A percentile compares a stretch with the other conserved stretches of the same genome.
Conservation (phyloP, 176 grass and related monocot species). For the Triticum turgidum region DNA sequence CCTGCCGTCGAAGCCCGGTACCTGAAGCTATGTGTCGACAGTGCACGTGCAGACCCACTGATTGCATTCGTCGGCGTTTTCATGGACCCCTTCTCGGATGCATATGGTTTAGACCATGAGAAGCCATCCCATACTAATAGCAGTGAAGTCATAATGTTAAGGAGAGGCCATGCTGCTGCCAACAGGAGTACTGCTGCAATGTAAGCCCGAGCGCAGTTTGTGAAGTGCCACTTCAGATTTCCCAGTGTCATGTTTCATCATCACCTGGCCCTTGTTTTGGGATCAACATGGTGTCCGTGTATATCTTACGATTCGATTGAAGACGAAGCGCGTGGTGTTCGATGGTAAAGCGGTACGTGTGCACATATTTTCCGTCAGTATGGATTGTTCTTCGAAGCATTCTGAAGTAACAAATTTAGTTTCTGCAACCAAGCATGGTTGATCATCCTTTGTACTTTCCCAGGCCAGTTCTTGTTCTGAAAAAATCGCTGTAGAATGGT, state of each 20-base stretch:
- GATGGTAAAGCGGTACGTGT: not conserved
- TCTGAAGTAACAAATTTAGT: not conserved
- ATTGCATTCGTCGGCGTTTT: slow-evolving; percentile 77
- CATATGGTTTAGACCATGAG: slow-evolving; percentile 27
- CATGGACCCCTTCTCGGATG: slow-evolving; percentile 53
- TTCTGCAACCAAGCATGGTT: slow-evolving; percentile 9
- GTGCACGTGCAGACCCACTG: slow-evolving; percentile 60
- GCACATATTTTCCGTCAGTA: not conserved
- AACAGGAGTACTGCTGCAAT: slow-evolving; percentile 40
- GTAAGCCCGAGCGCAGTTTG: slow-evolving; percentile 16
- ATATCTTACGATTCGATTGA: not conserved
- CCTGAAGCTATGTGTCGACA: slow-evolving; percentile 56
- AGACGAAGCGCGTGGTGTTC: not conserved
- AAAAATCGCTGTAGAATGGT: not conserved
- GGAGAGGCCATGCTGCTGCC: slow-evolving; percentile 16
- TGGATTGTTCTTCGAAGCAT: slow-evolving; percentile 7
- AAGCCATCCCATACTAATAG: slow-evolving; percentile 16
- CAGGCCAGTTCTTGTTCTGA: not conserved
- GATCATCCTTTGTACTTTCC: not conserved
- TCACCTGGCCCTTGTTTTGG: not conserved
- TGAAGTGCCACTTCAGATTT: not conserved
- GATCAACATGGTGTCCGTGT: not conserved
- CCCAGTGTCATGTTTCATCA: not conserved
- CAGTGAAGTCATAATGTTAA: slow-evolving; percentile 33
- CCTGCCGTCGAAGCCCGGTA: slow-evolving; percentile 35